Percentiles rank a stretch among this genome's conserved stretches.
Conservation (phyloP, 2,329 filamentous ascomycete species). For the Triangularia verruculosa region DNA sequence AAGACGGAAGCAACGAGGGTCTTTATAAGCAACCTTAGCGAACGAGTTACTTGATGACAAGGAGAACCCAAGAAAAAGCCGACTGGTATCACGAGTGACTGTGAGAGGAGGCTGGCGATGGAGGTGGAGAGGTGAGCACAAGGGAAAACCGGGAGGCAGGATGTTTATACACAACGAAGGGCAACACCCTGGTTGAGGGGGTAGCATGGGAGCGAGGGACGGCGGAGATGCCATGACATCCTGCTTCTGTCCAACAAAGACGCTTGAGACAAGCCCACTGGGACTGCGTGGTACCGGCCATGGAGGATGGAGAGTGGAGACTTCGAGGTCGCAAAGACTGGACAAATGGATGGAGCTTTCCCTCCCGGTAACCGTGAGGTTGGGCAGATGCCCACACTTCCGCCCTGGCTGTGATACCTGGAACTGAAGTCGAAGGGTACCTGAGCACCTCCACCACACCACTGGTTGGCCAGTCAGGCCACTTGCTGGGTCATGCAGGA, state of each 20-base stretch:
- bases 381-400: background rate
- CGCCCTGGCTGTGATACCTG: conserved; percentile 1
- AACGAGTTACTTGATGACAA: conserved; percentile 28
- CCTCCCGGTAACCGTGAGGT: conserved; percentile 12
- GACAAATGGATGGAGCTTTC: conserved; percentile 6
- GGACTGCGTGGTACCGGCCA: conserved; percentile 18
- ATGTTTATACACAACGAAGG: conserved; percentile 26
- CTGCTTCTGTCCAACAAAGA: conserved; percentile 19
- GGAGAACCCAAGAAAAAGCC: conserved; percentile 13
- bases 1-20: conserved; percentile 25
- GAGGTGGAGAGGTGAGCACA: conserved; percentile 18
- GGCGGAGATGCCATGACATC: conserved; percentile 16
- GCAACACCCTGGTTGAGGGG: background rate
- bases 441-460: conserved; percentile 5
- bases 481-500: conserved; percentile 14
- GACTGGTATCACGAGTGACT: conserved; percentile 24
- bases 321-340: conserved; percentile 10
- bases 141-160: conserved; percentile 14
- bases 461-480: conserved; percentile 15
- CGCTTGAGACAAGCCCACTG: conserved; percentile 20
- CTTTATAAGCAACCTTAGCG: conserved; percentile 31
- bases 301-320: conserved; percentile 15
- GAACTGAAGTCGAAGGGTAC: conserved; percentile 14
- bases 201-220: conserved; percentile 1
- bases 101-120: conserved; percentile 20